Base-by-base conservation (phyloP, 768 basidiomycete species). In the Gymnopilus dilepis region DNA sequence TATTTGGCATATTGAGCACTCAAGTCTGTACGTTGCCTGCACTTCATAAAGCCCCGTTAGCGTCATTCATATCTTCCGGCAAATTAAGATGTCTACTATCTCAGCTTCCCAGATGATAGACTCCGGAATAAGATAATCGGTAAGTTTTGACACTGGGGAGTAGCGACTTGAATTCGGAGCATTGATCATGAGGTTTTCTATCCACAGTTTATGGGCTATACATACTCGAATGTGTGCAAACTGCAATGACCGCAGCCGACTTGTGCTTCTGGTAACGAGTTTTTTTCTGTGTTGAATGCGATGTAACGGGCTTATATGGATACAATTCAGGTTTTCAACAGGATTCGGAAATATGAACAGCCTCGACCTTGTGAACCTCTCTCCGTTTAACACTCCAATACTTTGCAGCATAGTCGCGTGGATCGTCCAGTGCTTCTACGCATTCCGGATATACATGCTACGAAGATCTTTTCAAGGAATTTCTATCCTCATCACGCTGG, bases 391-490 rank as follows among this genome's bases (percentile, higher is more conserved):
- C 31, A 65, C 62, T 0, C 67, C 65, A 5, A 48, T 67, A 4
- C 26, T 70, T 1, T 65, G 67, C 34, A 64, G 65, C 0, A 63
- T 66, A 19, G 68, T 59, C 41, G 66, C 67, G 3, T 59, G 34
- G 0, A 47, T 68, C 12, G 69, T 68, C n/a, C 69, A 70, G 24
- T 45, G 33, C 9, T 70, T 62, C 58, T 70, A 64, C 56, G 61
- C 63, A 0, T 65, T 64, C 51, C 60, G 69, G 7, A 63, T 70
- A 5, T 67, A 60, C 21, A 51, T 57, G 6, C n/a, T 62, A 9
- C 26, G 48, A 13, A 26, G 50, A 28, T 62, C 61, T 2, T 62
- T 52, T 38, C 24, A 31, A 9, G 52, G 56, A 41, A 58, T 62
- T 15, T 62, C 50, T 9, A 33, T 58, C 19, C 22, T 62, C 15